Evolutionary conservation across 805 yeast genomes (phyloP), one percentile per base, ranked within the genome.

Genomic region (Wickerhamiella vanderwaltii): DNA sequence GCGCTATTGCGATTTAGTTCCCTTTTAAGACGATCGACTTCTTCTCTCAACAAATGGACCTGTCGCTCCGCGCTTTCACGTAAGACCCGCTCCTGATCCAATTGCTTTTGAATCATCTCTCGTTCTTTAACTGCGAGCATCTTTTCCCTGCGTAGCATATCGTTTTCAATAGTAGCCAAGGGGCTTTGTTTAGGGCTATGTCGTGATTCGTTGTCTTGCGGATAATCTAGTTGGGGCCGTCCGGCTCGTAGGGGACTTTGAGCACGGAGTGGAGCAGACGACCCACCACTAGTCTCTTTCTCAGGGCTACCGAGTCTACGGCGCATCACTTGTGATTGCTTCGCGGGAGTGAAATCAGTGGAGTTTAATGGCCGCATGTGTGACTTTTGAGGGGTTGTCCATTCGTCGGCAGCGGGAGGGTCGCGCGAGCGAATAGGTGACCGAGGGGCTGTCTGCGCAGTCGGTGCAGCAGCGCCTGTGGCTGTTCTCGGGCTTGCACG

Each of bases 291-390:
- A n/a, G n/a, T n/a, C 29, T 12, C 19, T 26, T 36, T 38, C 5
- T 39, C 47, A 9, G 54, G 54, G 34, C 53, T 51, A 15, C 44
- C 35, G 2, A 51, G 29, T n/a, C 54, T 45, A 16, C 56, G 44
- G 9, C 56, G 48, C 3, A 39, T 22, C 2, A 52, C 29, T 5
- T 44, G 44, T 1, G 22, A 30, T 5, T 40, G 47, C n/a, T 50
- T 47, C 5, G 44, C 50, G 2, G 57, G 57, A 12, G 57, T 53
- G 32, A 51, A 49, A 19, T 49, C 54, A 5, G 53, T 51, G 9
- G 36, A 25, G 2, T 45, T 31, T 6, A 44, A 16, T 15, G 42
- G 44, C 16, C 31, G 29, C 5, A 35, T 9, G 11, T 20, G 35
- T 12, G 40, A 11, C 23, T 20, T 24, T 36, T 36, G 32, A n/a